These are phyloP conservation scores for Apiospora phragmitis DNA, from an alignment of 2,329 filamentous ascomycete genomes.

Conservation along the genomic window DNA sequence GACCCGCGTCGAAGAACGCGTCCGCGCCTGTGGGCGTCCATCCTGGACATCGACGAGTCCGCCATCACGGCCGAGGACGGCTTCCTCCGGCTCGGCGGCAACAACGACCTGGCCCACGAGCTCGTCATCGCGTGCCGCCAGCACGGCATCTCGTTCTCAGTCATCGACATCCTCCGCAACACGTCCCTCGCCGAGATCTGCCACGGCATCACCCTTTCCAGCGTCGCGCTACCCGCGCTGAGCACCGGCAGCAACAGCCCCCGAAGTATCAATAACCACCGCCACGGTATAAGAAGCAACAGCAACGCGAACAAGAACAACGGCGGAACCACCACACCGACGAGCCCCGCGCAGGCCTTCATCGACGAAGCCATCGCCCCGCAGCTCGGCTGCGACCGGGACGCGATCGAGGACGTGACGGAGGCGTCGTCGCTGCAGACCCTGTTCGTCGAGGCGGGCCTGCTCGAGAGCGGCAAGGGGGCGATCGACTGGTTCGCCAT, in stretches of 20 bases:
- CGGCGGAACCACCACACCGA: slow-evolving; percentile 6
- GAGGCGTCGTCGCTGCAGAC: slow-evolving; percentile 51
- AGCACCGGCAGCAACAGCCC: neutral
- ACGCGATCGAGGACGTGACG: slow-evolving; percentile 47
- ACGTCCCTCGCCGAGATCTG: slow-evolving; percentile 47
- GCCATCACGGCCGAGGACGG: slow-evolving; percentile 43
- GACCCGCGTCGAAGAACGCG: slow-evolving; percentile 46
- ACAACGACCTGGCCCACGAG: slow-evolving; percentile 44
- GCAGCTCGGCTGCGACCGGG: slow-evolving; percentile 41
- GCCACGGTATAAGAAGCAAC: neutral
- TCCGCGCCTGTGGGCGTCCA: slow-evolving; percentile 50
- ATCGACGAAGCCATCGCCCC: slow-evolving; percentile 43
- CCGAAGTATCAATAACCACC: neutral
- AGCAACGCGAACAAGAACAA: neutral
- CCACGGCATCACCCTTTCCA: slow-evolving; percentile 26
- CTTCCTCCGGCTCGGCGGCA: slow-evolving; percentile 49
- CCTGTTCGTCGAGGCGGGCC: slow-evolving; percentile 47
- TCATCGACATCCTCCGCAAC: slow-evolving; percentile 44
- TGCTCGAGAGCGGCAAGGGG: slow-evolving; percentile 43
- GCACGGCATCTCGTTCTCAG: slow-evolving; percentile 40
- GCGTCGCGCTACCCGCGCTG: neutral
- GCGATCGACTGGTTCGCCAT: slow-evolving; percentile 51
- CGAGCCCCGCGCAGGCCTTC: slow-evolving; percentile 27
- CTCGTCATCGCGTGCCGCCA: slow-evolving; percentile 47
- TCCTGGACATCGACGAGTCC: slow-evolving; percentile 40